A percentile compares a stretch with the other conserved stretches of the same genome.
Conservation (phyloP, 371 early-diverging fungal species). For the Mortierella sp. region DNA sequence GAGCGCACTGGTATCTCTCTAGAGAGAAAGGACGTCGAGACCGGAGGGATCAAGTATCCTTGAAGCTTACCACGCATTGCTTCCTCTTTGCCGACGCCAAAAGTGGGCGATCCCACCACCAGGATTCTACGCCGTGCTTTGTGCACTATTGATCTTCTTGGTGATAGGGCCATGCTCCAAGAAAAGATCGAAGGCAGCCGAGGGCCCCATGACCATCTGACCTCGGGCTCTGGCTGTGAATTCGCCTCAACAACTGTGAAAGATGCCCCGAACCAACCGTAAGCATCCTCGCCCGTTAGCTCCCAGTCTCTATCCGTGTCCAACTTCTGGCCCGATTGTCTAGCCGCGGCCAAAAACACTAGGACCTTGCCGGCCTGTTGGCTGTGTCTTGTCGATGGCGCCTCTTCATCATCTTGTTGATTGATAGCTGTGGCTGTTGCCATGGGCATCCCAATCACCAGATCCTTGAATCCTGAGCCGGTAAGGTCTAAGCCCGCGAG, state of each 20-base stretch:
- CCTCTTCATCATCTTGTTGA: neutral
- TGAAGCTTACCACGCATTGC: constrained; percentile 47
- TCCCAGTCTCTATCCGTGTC: constrained; percentile 47
- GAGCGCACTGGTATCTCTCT: too few species aligned
- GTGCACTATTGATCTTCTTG: too few species aligned
- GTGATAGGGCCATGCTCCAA: neutral
- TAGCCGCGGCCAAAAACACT: constrained; percentile 17
- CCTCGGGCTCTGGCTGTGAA: neutral
- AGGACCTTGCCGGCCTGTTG: constrained; percentile 40
- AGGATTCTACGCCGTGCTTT: constrained; percentile 12
- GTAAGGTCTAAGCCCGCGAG: constrained; percentile 74
- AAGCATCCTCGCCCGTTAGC: constrained; percentile 21
- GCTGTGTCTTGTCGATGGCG: neutral
- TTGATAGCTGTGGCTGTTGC: constrained; percentile 7
- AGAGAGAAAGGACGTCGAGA: neutral
- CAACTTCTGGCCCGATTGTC: constrained; percentile 15
- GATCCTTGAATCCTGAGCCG: constrained; percentile 72
- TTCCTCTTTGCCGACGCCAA: constrained; percentile 17
- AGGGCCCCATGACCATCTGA: neutral
- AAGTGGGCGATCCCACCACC: constrained; percentile 42
- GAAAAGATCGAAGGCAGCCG: constrained; percentile 1
- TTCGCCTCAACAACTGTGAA: constrained; percentile 14
- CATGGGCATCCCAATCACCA: constrained; percentile 80
- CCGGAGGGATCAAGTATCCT: constrained; percentile 28
- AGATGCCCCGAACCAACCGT: constrained; percentile 49